Conservation (phyloP, 2,329 filamentous ascomycete species). For the Aureobasidium sp. region DNA sequence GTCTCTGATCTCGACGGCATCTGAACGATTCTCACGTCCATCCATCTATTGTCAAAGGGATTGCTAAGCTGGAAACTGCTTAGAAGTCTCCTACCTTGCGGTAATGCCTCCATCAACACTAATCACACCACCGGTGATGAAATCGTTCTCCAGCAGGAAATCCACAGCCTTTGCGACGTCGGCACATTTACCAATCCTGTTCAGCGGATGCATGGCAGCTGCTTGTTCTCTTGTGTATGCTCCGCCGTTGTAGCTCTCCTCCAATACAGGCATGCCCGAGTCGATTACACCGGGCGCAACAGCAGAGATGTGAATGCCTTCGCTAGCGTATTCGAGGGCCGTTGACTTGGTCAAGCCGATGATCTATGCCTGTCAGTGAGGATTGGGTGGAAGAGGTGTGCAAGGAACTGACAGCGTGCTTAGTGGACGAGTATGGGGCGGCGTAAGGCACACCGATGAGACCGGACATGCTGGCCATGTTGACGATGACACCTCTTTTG, state of each 20-base stretch:
- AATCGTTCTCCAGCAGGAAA: not conserved
- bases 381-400: not conserved
- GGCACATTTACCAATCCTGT: not conserved
- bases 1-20: no score
- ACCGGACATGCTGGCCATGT: not conserved
- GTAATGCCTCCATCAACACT: constrained; percentile 16
- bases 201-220: not conserved
- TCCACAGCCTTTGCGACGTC: not conserved
- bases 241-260: not conserved
- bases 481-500: not conserved
- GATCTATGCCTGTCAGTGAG: not conserved
- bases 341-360: not conserved
- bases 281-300: not conserved
- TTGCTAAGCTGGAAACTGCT: no score
- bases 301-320: not conserved
- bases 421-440: not conserved
- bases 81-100: not conserved
- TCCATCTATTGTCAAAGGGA: no score
- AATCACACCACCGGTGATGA: not conserved
- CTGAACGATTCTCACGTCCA: no score
- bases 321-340: not conserved
- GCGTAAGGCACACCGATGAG: not conserved
- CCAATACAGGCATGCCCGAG: not conserved
- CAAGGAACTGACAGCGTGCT: not conserved
- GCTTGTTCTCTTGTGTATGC: not conserved